Evolutionary conservation across 768 basidiomycete genomes (phyloP).

Genomic region (Suillus brevipes): DNA sequence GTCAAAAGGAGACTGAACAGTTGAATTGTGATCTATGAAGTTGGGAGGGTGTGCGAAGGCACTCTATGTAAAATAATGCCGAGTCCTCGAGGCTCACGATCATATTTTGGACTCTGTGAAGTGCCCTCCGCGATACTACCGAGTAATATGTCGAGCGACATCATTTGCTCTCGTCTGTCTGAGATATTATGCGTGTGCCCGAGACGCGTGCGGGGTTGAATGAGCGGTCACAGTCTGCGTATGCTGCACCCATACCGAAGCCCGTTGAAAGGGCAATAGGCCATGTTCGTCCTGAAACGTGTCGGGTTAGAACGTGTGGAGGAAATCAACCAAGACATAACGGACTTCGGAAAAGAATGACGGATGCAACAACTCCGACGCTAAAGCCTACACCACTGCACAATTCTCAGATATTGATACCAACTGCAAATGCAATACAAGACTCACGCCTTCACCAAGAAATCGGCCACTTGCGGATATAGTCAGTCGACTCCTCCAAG

Average conservation of each 20-base stretch:
- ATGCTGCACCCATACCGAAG: conserved; percentile 84
- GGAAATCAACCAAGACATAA: conserved; percentile 40
- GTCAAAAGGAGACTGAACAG: not conserved
- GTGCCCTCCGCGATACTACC: not conserved
- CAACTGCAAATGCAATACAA: not conserved
- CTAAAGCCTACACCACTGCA: conserved; percentile 85
- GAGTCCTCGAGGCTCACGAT: conserved; percentile 23
- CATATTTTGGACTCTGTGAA: conserved; percentile 19
- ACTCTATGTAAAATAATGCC: conserved; percentile 18
- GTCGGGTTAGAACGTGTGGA: not conserved
- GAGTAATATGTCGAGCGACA: not conserved
- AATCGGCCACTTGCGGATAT: conserved; percentile 60
- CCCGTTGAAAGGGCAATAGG: conserved; percentile 85
- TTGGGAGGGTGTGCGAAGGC: conserved; percentile 1
- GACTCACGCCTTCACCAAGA: conserved; percentile 83
- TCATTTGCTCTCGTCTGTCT: conserved; percentile 27
- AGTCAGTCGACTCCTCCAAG: conserved; percentile 15
- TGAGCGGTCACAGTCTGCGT: conserved; percentile 89
- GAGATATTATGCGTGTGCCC: conserved; percentile 71
- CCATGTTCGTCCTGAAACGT: conserved; percentile 79
- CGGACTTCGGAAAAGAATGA: conserved; percentile 89
- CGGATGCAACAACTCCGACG: conserved; percentile 84
- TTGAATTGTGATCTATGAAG: conserved; percentile 7
- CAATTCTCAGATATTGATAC: conserved; percentile 13
- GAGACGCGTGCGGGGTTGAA: conserved; percentile 91